Evolutionary conservation across 225 moss, liverwort and hornwort species (phyloP).

Genomic region (Takakia lepidozioides): DNA sequence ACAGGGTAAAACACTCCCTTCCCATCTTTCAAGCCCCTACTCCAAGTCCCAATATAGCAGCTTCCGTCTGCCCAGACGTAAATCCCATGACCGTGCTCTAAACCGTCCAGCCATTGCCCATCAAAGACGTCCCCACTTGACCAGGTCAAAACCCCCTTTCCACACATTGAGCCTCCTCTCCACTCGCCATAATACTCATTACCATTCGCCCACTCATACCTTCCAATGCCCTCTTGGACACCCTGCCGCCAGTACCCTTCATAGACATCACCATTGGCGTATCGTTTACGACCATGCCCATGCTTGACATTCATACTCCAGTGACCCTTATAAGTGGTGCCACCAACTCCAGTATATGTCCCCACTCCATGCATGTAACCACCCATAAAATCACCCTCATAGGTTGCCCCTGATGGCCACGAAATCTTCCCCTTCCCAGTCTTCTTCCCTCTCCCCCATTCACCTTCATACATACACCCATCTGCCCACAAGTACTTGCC

Average conservation of each 20-base stretch:
- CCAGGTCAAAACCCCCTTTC: slow-evolving; percentile 81
- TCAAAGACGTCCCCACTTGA: slow-evolving; percentile 84
- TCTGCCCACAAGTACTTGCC: slow-evolving; percentile 99
- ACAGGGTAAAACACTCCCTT: slow-evolving; percentile 93
- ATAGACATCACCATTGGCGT: slow-evolving; percentile 90
- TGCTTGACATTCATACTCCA: slow-evolving; percentile 99
- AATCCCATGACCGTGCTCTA: slow-evolving; percentile 91
- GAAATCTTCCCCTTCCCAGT: slow-evolving; percentile 98
- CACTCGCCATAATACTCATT: slow-evolving; percentile 94
- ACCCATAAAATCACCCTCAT: slow-evolving; percentile 93
- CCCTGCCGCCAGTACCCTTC: slow-evolving; percentile 95
- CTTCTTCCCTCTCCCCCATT: slow-evolving; percentile 96
- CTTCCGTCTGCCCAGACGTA: slow-evolving; percentile 80
- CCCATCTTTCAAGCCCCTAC: slow-evolving; percentile 91
- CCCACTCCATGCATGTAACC: slow-evolving; percentile 98
- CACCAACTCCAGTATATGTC: slow-evolving; percentile 86
- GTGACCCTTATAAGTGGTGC: slow-evolving; percentile 87
- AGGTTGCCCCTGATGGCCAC: slow-evolving; percentile 97
- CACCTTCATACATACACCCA: slow-evolving; percentile 99
- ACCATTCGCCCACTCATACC: slow-evolving; percentile 80
- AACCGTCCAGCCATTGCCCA: slow-evolving; percentile 95
- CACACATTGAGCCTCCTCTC: slow-evolving; percentile 88
- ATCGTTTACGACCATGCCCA: slow-evolving; percentile 81
- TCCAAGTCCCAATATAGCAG: slow-evolving; percentile 95
- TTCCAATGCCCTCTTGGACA: slow-evolving; percentile 80